phyloP scores from a whole-genome alignment of 2,329 filamentous ascomycete species.

The Aspergillus ochraceoroseus region DNA sequence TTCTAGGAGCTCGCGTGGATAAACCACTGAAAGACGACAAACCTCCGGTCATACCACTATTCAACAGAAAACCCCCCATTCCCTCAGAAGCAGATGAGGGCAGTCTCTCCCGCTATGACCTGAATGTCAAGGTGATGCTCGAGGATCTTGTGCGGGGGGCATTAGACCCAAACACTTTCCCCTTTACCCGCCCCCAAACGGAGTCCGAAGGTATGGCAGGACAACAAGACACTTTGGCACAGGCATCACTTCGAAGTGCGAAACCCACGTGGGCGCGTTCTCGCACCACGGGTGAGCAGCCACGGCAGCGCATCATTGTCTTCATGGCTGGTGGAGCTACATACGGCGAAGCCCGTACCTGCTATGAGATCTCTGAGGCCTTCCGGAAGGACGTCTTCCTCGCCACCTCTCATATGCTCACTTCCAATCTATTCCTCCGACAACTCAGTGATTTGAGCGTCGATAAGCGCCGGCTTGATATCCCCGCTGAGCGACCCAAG shows the following conservation, averaged over 20 bases:
- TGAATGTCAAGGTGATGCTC: conserved; percentile 74
- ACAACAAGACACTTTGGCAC: conserved; percentile 49
- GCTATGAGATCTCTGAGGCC: conserved; percentile 75
- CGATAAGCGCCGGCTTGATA: conserved; percentile 68
- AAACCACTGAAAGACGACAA: conserved; percentile 73
- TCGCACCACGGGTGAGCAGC: conserved; percentile 68
- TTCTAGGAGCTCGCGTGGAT: conserved; percentile 70
- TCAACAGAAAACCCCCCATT: conserved; percentile 59
- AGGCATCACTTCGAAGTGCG: conserved; percentile 78
- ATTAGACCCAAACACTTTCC: conserved; percentile 63
- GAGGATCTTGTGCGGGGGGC: conserved; percentile 65
- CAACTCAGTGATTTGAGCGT: conserved; percentile 75
- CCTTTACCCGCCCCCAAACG: conserved; percentile 66
- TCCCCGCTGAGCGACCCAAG: conserved; percentile 74
- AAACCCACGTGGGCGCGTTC: conserved; percentile 94
- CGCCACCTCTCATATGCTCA: conserved; percentile 87
- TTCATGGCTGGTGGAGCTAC: conserved; percentile 96
- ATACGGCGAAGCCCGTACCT: conserved; percentile 80
- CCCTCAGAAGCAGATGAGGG: conserved; percentile 66
- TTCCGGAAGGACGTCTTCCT: conserved; percentile 80
- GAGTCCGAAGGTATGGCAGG: conserved; percentile 40
- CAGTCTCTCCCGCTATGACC: conserved; percentile 79
- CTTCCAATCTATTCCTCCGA: conserved; percentile 72
- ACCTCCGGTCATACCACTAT: conserved; percentile 61
- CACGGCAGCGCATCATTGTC: conserved; percentile 82